Evolutionary conservation across 148 eudicot genomes (phyloP).

Genomic region (Spergularia bocconei): DNA sequence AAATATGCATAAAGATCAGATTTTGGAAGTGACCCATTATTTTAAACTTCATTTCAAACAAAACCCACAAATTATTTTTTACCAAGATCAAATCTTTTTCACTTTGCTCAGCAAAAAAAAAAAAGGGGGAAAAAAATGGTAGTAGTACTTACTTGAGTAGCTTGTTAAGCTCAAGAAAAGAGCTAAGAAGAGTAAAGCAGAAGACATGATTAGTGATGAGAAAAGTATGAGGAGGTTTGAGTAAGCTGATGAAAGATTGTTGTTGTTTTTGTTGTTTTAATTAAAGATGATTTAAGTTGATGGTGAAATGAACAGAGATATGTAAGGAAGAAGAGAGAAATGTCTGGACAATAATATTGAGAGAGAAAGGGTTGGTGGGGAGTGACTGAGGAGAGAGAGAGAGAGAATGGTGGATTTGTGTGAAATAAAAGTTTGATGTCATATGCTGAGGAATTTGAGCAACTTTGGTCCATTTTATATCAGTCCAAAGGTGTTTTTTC

Average conservation of each 20-base stretch:
- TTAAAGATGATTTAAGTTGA: slow-evolving; percentile 2
- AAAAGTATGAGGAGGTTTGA: slow-evolving; percentile 7
- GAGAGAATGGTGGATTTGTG: neutral
- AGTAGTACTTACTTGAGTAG: slow-evolving; percentile 37
- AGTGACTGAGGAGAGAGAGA: neutral
- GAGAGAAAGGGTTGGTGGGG: slow-evolving; percentile 22
- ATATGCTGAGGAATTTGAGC: slow-evolving; percentile 19
- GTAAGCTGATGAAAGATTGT: neutral
- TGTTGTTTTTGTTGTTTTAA: neutral
- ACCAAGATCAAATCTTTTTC: slow-evolving; percentile 16
- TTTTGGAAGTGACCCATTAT: slow-evolving; percentile 7
- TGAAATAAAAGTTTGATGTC: neutral
- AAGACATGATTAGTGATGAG: slow-evolving; percentile 27
- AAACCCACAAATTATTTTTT: neutral
- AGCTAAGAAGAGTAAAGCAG: slow-evolving; percentile 31
- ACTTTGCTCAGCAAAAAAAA: neutral
- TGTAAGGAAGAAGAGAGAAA: slow-evolving; percentile 5
- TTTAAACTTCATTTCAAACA: neutral
- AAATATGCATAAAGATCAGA: neutral
- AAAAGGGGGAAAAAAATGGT: neutral
- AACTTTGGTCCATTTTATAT: slow-evolving; percentile 22
- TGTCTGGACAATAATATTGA: neutral
- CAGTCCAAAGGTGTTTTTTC: too few relatives aligned
- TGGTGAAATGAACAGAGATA: slow-evolving; percentile 6
- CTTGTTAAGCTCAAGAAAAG: slow-evolving; percentile 30